These are phyloP conservation scores for Trypanosomatidae sp. DNA, from an alignment of 208 protist species.

Conservation along the genomic window DNA sequence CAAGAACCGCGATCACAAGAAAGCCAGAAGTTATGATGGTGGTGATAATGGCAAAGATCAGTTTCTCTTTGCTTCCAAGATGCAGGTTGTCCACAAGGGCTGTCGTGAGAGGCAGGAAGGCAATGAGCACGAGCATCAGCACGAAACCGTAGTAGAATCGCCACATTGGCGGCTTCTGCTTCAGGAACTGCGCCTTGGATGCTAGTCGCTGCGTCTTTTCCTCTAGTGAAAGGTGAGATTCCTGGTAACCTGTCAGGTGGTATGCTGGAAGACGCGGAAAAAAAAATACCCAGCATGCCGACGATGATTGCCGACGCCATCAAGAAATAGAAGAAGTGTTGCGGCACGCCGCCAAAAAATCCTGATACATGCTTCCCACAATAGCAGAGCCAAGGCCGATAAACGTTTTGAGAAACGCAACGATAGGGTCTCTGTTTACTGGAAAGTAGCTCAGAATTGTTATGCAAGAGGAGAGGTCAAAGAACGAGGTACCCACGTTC, in stretches of 20 bases:
- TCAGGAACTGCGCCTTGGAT: slow-evolving; percentile 35
- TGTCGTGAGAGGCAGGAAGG: slow-evolving; percentile 54
- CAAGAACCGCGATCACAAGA: slow-evolving; percentile 26
- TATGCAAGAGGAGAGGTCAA: slow-evolving; percentile 53
- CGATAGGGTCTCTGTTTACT: slow-evolving; percentile 34
- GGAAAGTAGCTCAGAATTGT: slow-evolving; percentile 60
- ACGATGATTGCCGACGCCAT: slow-evolving; percentile 32
- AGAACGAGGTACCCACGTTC: slow-evolving; percentile 37
- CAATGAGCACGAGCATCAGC: slow-evolving; percentile 48
- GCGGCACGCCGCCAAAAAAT: slow-evolving; percentile 36
- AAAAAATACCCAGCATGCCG: slow-evolving; percentile 32
- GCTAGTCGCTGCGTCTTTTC: slow-evolving; percentile 26
- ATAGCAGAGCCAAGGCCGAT: slow-evolving; percentile 63
- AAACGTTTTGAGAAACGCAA: slow-evolving; percentile 65
- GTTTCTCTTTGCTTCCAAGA: neutral
- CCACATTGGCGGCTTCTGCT: slow-evolving; percentile 55
- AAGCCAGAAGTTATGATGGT: slow-evolving; percentile 31
- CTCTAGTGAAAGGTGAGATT: slow-evolving; percentile 28
- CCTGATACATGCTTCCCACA: slow-evolving; percentile 42
- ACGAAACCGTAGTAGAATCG: slow-evolving; percentile 62
- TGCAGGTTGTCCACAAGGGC: slow-evolving; percentile 47
- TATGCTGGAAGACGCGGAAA: slow-evolving; percentile 61
- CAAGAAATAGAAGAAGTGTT: slow-evolving; percentile 64
- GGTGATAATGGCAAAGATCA: slow-evolving; percentile 37
- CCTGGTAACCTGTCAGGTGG: slow-evolving; percentile 54